Percentiles rank a stretch among this genome's conserved stretches.
Evolutionary conservation across 2,329 filamentous ascomycete species (phyloP).

Genomic region (Juglanconis juglandina): DNA sequence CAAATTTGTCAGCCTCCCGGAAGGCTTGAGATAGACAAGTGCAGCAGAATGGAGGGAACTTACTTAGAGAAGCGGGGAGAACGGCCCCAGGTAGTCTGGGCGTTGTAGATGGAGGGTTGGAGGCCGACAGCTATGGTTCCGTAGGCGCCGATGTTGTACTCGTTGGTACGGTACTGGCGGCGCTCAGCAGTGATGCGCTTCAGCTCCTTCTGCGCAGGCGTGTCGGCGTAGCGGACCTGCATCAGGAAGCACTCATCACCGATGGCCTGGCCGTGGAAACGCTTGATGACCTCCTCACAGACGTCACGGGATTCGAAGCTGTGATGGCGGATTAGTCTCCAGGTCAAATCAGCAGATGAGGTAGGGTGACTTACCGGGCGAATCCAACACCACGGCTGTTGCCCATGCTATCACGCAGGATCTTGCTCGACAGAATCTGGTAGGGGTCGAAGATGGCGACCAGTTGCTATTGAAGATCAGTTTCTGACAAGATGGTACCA

Average conservation of each 20-base stretch:
- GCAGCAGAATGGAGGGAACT: neutral
- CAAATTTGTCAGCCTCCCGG: slow-evolving; percentile 5
- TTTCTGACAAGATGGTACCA: slow-evolving; percentile 17
- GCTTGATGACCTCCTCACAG: slow-evolving; percentile 83
- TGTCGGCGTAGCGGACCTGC: slow-evolving; percentile 96
- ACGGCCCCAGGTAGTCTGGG: slow-evolving; percentile 35
- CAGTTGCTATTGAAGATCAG: slow-evolving; percentile 54
- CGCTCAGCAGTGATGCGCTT: slow-evolving; percentile 95
- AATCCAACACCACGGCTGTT: slow-evolving; percentile 97
- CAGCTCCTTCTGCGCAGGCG: slow-evolving; percentile 90
- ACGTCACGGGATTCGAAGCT: slow-evolving; percentile 88
- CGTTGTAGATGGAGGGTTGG: slow-evolving; percentile 44
- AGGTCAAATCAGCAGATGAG: slow-evolving; percentile 23
- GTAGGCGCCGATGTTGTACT: slow-evolving; percentile 79
- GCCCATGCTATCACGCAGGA: slow-evolving; percentile 85
- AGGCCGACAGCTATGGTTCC: slow-evolving; percentile 60
- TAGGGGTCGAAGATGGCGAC: slow-evolving; percentile 75
- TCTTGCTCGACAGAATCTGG: slow-evolving; percentile 88
- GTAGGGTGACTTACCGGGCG: slow-evolving; percentile 65
- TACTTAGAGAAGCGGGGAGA: slow-evolving; percentile 26
- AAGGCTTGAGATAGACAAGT: neutral
- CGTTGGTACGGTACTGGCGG: slow-evolving; percentile 91
- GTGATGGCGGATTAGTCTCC: neutral
- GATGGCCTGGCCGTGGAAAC: slow-evolving; percentile 76
- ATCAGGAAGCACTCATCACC: slow-evolving; percentile 78